Conservation (phyloP, 768 basidiomycete genomes). For the Serpula lacrymans region DNA sequence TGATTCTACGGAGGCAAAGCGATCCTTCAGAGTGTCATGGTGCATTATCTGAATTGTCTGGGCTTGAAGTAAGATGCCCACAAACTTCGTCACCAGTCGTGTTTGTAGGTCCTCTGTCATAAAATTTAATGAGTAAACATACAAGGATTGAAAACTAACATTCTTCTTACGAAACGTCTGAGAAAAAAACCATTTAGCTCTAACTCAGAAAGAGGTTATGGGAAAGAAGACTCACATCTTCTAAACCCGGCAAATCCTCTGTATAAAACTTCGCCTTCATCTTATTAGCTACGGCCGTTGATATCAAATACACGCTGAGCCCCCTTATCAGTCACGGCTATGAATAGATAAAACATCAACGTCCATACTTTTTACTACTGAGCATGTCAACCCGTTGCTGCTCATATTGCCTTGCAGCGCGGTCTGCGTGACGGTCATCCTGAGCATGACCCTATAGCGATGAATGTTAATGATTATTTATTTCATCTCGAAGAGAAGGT, state of each 20-base stretch:
- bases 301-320: slow-evolving; percentile 59
- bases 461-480: slow-evolving; percentile 1
- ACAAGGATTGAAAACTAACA: not conserved
- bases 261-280: slow-evolving; percentile 68
- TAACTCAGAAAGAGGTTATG: slow-evolving; percentile 7
- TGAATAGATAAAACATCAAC: not conserved
- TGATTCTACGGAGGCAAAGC: slow-evolving; percentile 42
- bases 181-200: slow-evolving; percentile 11
- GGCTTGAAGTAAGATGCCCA: slow-evolving; percentile 52
- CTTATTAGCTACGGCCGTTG: slow-evolving; percentile 65
- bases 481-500: slow-evolving; percentile 6
- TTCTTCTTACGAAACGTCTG: slow-evolving; percentile 64
- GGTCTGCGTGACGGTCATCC: slow-evolving; percentile 75
- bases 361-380: slow-evolving; percentile 71
- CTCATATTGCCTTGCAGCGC: slow-evolving; percentile 69
- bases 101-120: slow-evolving; percentile 68
- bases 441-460: slow-evolving; percentile 53
- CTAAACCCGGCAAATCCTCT: slow-evolving; percentile 63
- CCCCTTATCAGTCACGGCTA: too few species aligned
- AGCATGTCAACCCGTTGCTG: slow-evolving; percentile 76
- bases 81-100: slow-evolving; percentile 53
- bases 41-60: slow-evolving; percentile 59
- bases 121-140: not conserved
- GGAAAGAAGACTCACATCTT: slow-evolving; percentile 54
- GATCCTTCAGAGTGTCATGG: slow-evolving; percentile 54